phyloP scores from a whole-genome alignment of 257 asterid species.

The Capsicum pubescens region DNA sequence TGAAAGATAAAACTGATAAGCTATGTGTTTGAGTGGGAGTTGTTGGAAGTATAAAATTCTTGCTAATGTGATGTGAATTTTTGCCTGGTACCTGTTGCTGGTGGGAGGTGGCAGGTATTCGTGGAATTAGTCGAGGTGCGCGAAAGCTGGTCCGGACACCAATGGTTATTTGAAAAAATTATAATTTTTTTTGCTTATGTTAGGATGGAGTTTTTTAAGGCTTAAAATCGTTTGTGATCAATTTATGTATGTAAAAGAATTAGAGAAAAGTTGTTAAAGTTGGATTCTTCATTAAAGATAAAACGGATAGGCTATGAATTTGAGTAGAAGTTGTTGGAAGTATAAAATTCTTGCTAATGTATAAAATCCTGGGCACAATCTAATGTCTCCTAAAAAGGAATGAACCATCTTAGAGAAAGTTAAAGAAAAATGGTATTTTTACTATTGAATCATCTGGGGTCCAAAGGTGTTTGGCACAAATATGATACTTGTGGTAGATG shows the following conservation, averaged over 20 bases:
- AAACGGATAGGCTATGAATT: not conserved
- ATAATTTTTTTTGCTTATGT: too few species aligned
- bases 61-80: not conserved
- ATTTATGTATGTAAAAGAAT: not conserved
- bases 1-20: not conserved
- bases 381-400: not conserved
- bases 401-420: not conserved
- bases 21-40: not conserved
- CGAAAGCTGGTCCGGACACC: too few species aligned
- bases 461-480: not conserved
- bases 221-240: too few species aligned
- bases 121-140: too few species aligned
- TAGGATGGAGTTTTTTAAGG: not conserved
- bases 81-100: too few species aligned
- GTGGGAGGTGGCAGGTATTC: too few species aligned
- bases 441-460: not conserved
- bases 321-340: not conserved
- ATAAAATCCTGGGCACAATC: not conserved
- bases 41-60: not conserved
- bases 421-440: not conserved
- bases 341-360: not conserved
- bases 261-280: not conserved
- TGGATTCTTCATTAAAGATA: not conserved
- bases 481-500: not conserved
- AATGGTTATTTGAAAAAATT: too few species aligned